Evolutionary conservation across 345 rosid species (phyloP).

Genomic region (Theobroma cacao): DNA sequence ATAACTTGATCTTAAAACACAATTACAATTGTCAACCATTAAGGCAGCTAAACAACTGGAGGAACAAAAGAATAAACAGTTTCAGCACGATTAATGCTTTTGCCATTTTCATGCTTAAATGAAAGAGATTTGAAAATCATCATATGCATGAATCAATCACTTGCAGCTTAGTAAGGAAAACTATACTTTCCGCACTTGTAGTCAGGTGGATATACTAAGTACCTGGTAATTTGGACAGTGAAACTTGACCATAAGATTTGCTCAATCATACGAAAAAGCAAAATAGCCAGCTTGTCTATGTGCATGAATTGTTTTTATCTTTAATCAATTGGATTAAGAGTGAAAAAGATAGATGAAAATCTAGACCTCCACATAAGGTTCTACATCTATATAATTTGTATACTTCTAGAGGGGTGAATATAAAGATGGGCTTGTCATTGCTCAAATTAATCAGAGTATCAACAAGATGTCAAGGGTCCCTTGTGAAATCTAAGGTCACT

Average conservation of each 20-base stretch:
- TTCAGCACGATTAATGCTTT: not conserved
- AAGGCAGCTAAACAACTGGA: not conserved
- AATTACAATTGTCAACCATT: not conserved
- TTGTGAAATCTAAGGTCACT: not conserved
- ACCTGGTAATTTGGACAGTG: not conserved
- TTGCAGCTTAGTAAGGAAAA: not conserved
- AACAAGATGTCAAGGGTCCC: not conserved
- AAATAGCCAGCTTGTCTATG: not conserved
- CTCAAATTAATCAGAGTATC: not conserved
- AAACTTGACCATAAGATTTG: not conserved
- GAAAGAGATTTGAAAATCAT: not conserved
- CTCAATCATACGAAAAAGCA: not conserved
- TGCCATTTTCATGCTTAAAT: not conserved
- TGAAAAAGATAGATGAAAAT: not conserved
- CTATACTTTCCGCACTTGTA: not conserved
- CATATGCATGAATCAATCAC: not conserved
- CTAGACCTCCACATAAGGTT: not conserved
- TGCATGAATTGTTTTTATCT: not conserved
- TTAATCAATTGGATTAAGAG: not conserved
- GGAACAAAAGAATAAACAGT: not conserved
- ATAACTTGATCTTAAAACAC: not conserved
- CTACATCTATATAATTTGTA: not conserved
- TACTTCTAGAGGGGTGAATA: not conserved
- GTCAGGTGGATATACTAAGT: not conserved
- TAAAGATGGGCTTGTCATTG: not conserved